Percentiles rank a stretch among this genome's conserved stretches.
Conservation (phyloP, 176 grass and related monocot genomes). For the Raddia distichophylla region DNA sequence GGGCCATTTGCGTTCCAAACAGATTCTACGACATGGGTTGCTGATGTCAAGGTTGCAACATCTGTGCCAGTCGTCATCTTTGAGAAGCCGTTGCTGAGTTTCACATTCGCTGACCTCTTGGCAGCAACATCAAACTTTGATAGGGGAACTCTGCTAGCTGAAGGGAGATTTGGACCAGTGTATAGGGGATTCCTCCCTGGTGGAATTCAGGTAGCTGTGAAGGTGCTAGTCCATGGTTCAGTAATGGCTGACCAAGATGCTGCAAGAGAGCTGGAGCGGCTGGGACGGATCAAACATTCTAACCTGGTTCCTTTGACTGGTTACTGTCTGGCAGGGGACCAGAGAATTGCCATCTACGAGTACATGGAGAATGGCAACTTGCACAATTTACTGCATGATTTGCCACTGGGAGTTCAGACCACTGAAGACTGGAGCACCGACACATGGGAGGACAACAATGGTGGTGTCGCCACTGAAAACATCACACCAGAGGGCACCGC, state of each 20-base stretch:
- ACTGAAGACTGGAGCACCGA: slow-evolving; percentile 97
- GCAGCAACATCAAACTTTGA: slow-evolving; percentile 86
- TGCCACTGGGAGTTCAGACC: slow-evolving; percentile 80
- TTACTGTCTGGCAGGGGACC: slow-evolving; percentile 84
- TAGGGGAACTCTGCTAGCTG: slow-evolving; percentile 80
- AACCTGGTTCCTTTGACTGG: slow-evolving; percentile 91
- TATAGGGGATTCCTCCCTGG: slow-evolving; percentile 86
- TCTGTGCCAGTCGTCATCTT: slow-evolving; percentile 92
- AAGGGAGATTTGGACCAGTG: slow-evolving; percentile 90
- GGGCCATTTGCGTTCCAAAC: slow-evolving; percentile 86
- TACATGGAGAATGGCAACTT: slow-evolving; percentile 98
- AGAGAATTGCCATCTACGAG: slow-evolving; percentile 93
- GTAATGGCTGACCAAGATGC: slow-evolving; percentile 75
- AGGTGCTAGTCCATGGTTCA: slow-evolving; percentile 79
- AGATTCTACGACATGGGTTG: slow-evolving; percentile 89
- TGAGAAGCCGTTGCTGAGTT: slow-evolving; percentile 87
- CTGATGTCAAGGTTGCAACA: slow-evolving; percentile 88
- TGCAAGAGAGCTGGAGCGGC: slow-evolving; percentile 75
- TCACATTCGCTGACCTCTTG: slow-evolving; percentile 86
- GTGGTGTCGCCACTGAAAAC: slow-evolving; percentile 42
- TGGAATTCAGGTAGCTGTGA: slow-evolving; percentile 86
- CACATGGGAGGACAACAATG: slow-evolving; percentile 85
- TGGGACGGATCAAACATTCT: slow-evolving; percentile 85
- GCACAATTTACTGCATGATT: slow-evolving; percentile 87
- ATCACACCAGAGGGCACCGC: slow-evolving; percentile 73